Conservation (phyloP, 192 early-diverging fungal species). For the Rhizoclosmatium globosum region DNA sequence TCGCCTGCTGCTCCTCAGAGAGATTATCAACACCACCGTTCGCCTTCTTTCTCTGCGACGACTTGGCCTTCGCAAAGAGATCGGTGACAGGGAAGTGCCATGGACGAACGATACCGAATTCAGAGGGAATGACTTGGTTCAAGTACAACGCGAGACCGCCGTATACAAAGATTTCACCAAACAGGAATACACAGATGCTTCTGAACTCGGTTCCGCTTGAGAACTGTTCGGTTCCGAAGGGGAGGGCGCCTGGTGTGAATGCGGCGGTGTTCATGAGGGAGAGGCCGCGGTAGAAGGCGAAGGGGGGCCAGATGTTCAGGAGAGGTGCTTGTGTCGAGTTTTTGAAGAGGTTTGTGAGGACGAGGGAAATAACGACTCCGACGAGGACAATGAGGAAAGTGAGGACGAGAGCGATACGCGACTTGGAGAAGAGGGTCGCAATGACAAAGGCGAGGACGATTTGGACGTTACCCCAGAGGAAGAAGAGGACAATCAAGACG, state of each 20-base stretch:
- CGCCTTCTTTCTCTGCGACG: constrained; percentile 15
- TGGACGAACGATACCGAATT: constrained; percentile 72
- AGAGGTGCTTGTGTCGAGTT: constrained; percentile 21
- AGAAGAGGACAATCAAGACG: constrained; percentile 66
- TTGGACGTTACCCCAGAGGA: constrained; percentile 72
- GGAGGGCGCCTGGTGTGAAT: constrained; percentile 39
- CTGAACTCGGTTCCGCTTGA: constrained; percentile 62
- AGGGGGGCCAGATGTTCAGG: constrained; percentile 78
- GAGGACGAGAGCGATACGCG: constrained; percentile 60
- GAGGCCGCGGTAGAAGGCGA: constrained; percentile 76
- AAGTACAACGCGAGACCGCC: constrained; percentile 51
- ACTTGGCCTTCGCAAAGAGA: constrained; percentile 45
- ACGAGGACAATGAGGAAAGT: constrained; percentile 73
- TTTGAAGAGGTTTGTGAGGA: constrained; percentile 53
- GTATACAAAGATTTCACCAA: constrained; percentile 57
- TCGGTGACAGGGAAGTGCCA: constrained; percentile 69
- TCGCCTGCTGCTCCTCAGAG: constrained; percentile 31
- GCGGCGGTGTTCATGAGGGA: constrained; percentile 60
- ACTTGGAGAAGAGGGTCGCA: constrained; percentile 67
- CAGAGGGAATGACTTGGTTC: constrained; percentile 65
- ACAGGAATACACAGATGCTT: constrained; percentile 62
- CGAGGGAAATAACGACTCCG: constrained; percentile 68
- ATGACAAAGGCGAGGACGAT: constrained; percentile 74
- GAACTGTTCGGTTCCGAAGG: constrained; percentile 66
- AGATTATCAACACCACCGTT: constrained; percentile 28